These are phyloP conservation scores for Hysterangium stoloniferum DNA, from an alignment of 768 basidiomycete genomes.

Conservation along the genomic window DNA sequence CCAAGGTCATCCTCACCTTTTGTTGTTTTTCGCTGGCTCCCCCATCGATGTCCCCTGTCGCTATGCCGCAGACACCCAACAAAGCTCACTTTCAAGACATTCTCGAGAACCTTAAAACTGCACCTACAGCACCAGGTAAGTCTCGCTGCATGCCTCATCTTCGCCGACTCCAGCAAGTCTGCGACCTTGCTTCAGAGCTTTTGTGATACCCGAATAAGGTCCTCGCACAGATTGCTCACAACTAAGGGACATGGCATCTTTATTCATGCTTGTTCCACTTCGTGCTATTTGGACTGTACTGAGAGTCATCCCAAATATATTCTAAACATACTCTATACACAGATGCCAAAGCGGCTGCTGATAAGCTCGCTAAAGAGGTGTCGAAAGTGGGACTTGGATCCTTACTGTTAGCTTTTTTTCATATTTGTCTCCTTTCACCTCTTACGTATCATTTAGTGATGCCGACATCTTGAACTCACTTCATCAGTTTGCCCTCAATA, in stretches of 20 bases:
- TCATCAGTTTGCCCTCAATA: constrained; percentile 65
- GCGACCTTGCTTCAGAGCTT: not conserved
- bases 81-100: constrained; percentile 13
- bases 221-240: too few species aligned
- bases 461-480: constrained; percentile 53
- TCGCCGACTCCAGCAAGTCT: not conserved
- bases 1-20: constrained; percentile 3
- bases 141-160: constrained; percentile 9
- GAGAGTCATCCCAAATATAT: not conserved
- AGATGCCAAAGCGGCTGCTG: constrained; percentile 83
- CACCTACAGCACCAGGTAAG: constrained; percentile 57
- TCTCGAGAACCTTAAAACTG: constrained; percentile 41
- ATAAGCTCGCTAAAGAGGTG: constrained; percentile 68
- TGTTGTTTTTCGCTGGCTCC: too few species aligned
- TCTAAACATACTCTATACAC: constrained; percentile 14
- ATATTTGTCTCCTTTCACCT: constrained; percentile 1
- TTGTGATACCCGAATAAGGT: not conserved
- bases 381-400: constrained; percentile 53
- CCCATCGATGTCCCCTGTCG: constrained; percentile 44
- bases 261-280: too few species aligned
- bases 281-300: too few species aligned
- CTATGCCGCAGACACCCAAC: constrained; percentile 27
- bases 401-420: constrained; percentile 40
- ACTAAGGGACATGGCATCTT: too few species aligned
- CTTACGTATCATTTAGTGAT: constrained; percentile 37